A percentile compares a stretch with the other conserved stretches of the same genome.
Evolutionary conservation across 768 basidiomycete species (phyloP).

Genomic region (Nevesoporus exiguus): DNA sequence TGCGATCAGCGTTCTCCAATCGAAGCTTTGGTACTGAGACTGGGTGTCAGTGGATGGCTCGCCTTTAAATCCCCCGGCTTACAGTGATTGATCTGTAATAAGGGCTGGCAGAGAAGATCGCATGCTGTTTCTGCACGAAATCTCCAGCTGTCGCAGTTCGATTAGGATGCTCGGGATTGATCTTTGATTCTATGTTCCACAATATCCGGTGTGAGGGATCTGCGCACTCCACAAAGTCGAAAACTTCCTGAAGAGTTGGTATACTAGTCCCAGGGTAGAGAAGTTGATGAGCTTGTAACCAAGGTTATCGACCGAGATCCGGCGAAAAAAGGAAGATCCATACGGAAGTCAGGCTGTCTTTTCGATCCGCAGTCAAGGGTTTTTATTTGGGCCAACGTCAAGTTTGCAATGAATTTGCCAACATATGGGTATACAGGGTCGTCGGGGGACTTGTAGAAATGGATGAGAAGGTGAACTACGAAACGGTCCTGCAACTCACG

Average conservation of each 20-base stretch:
- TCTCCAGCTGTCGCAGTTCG: conserved; percentile 52
- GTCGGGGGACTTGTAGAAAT: conserved; percentile 39
- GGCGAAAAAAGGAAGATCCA: conserved; percentile 19
- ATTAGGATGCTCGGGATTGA: conserved; percentile 52
- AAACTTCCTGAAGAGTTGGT: conserved; percentile 70
- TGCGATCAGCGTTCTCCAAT: conserved; percentile 70
- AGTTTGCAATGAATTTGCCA: conserved; percentile 71
- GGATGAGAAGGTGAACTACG: neutral
- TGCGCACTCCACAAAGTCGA: conserved; percentile 71
- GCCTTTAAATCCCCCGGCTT: conserved; percentile 17
- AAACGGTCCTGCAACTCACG: conserved; percentile 36
- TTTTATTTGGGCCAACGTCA: conserved; percentile 75
- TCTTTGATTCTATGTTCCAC: conserved; percentile 82
- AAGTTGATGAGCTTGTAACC: conserved; percentile 51
- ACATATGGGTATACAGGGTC: conserved; percentile 72
- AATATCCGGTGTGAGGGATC: conserved; percentile 58
- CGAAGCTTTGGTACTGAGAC: conserved; percentile 72
- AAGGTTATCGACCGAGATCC: neutral
- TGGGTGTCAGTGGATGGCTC: neutral
- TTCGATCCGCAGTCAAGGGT: conserved; percentile 79
- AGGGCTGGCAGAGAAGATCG: conserved; percentile 53
- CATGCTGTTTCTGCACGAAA: conserved; percentile 62
- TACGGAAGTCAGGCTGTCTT: conserved; percentile 57
- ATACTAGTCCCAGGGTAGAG: conserved; percentile 67
- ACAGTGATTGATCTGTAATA: conserved; percentile 66